phyloP scores from a whole-genome alignment of 179 eudicot species.

The Drosera spatulata region DNA sequence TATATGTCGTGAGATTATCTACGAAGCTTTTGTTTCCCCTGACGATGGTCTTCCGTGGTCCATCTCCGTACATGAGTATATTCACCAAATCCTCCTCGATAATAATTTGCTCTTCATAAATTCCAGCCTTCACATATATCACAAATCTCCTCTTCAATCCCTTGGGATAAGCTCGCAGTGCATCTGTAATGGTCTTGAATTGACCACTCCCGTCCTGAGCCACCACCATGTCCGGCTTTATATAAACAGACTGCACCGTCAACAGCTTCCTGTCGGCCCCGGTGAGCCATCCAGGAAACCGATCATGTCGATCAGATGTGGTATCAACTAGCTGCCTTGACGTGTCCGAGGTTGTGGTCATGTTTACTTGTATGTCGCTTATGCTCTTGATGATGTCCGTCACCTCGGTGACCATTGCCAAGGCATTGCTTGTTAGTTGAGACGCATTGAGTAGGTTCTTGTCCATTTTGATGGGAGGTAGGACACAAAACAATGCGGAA shows the following conservation, averaged over 20 bases:
- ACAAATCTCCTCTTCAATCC: slow-evolving; percentile 36
- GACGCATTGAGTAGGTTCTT: slow-evolving; percentile 22
- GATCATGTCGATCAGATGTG: slow-evolving; percentile 7
- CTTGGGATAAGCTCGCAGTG: slow-evolving; percentile 49
- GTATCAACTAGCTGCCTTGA: slow-evolving; percentile 3
- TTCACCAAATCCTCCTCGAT: slow-evolving; percentile 29
- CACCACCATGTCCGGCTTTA: slow-evolving; percentile 43
- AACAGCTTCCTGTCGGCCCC: slow-evolving; percentile 34
- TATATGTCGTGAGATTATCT: slow-evolving; percentile 22
- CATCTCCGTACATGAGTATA: slow-evolving; percentile 77
- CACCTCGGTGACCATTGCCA: slow-evolving; percentile 32
- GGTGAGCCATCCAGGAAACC: slow-evolving; percentile 46
- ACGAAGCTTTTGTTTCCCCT: slow-evolving; percentile 24
- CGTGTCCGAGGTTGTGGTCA: not conserved
- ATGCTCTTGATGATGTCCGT: slow-evolving; percentile 13
- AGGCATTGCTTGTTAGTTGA: slow-evolving; percentile 38
- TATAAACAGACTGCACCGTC: slow-evolving; percentile 5
- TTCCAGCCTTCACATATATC: slow-evolving; percentile 63
- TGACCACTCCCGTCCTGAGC: slow-evolving; percentile 64
- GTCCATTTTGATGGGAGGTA: too few relatives aligned
- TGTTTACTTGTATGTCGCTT: slow-evolving; percentile 1
- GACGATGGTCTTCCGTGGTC: slow-evolving; percentile 47
- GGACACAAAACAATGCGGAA: too few relatives aligned
- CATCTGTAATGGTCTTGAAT: slow-evolving; percentile 40
- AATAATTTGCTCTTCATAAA: slow-evolving; percentile 40